Percentiles rank a stretch among this genome's conserved stretches.
These are phyloP conservation scores for Knoxdaviesia capensis DNA, from an alignment of 2,329 filamentous ascomycete species.

Conservation along the genomic window DNA sequence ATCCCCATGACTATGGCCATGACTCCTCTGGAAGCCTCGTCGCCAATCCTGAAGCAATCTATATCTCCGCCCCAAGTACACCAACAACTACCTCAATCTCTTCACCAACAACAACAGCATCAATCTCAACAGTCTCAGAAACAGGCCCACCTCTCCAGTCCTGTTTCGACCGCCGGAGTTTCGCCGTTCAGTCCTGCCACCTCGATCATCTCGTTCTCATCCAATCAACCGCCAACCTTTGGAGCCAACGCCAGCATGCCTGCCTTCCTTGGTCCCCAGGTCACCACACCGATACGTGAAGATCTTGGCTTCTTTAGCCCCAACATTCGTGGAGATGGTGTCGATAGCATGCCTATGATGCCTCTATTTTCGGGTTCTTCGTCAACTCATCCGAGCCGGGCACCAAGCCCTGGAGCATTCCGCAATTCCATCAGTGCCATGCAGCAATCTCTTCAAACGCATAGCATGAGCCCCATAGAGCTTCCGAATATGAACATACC, in stretches of 20 bases:
- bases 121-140: constrained; percentile 19
- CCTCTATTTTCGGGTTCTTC: constrained; percentile 52
- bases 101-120: no score
- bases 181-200: background rate
- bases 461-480: constrained; percentile 12
- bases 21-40: constrained; percentile 46
- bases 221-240: no score
- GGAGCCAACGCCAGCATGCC: no score
- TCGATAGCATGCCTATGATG: constrained; percentile 44
- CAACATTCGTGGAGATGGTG: background rate
- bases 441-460: constrained; percentile 23
- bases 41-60: no score
- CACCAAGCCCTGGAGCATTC: constrained; percentile 41
- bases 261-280: no score
- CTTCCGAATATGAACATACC: constrained; percentile 2
- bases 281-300: no score
- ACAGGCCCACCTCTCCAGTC: constrained; percentile 32
- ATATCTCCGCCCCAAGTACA: no score
- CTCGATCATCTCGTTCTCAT: background rate
- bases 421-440: background rate
- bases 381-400: constrained; percentile 56
- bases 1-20: constrained; percentile 58
- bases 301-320: no score
- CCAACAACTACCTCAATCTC: constrained; percentile 7
- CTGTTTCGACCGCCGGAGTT: constrained; percentile 35